A percentile compares a stretch with the other conserved stretches of the same genome.
Conservation (phyloP, 257 asterid species). For the Cruciata laevipes region DNA sequence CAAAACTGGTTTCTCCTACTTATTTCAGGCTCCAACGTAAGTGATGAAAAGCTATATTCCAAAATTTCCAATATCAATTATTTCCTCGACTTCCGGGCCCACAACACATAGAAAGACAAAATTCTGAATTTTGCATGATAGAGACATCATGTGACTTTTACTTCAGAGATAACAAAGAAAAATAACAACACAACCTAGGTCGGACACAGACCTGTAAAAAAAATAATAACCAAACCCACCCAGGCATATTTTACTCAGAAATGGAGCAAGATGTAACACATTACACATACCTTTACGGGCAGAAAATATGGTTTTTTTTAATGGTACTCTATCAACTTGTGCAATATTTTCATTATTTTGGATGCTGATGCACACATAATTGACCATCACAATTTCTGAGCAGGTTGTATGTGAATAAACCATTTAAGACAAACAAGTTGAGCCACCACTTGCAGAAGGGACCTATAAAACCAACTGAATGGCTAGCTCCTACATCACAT, state of each 20-base stretch:
- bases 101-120: neutral
- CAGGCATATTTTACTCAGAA: neutral
- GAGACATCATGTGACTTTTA: neutral
- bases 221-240: neutral
- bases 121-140: neutral
- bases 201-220: no score
- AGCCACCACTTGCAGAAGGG: slow-evolving; percentile 8
- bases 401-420: neutral
- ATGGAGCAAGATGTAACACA: neutral
- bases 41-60: neutral
- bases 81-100: neutral
- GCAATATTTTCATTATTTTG: neutral
- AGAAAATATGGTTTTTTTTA: neutral
- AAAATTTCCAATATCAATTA: neutral
- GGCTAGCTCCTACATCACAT: neutral
- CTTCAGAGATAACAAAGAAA: neutral
- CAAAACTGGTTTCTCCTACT: neutral
- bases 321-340: neutral
- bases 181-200: no score
- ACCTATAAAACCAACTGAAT: neutral
- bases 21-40: neutral
- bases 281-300: neutral
- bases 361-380: neutral
- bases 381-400: neutral
- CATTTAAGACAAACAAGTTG: slow-evolving; percentile 2